These are phyloP conservation scores for Curvularia hawaiiensis DNA, from an alignment of 2,329 filamentous ascomycete species.

Conservation along the genomic window DNA sequence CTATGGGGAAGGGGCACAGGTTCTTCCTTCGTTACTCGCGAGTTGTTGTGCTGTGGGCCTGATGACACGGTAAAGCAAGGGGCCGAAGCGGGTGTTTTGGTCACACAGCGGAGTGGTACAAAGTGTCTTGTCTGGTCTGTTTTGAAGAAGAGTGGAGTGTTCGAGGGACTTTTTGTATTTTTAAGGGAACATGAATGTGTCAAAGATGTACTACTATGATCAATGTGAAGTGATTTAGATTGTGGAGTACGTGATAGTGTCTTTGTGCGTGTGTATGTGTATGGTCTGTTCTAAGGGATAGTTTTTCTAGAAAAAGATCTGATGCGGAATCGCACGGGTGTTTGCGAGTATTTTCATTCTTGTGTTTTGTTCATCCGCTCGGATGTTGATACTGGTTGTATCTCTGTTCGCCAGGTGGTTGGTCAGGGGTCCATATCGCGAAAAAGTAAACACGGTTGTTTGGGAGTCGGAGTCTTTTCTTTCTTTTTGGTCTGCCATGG, in stretches of 20 bases:
- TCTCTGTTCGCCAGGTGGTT: neutral
- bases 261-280: neutral
- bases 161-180: neutral
- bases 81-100: neutral
- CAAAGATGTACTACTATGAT: neutral
- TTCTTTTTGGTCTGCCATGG: neutral
- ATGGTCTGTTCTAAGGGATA: neutral
- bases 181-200: neutral
- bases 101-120: neutral
- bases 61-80: neutral
- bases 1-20: neutral
- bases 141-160: neutral
- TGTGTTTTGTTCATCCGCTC: neutral
- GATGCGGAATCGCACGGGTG: neutral
- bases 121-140: neutral
- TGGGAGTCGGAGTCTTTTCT: neutral
- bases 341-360: too few species aligned
- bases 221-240: neutral
- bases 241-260: neutral
- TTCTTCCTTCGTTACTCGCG: neutral
- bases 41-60: neutral
- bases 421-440: neutral
- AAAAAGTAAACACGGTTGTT: neutral
- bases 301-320: neutral
- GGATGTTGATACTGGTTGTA: neutral